Percentiles rank a stretch among this genome's conserved stretches.
phyloP scores from a whole-genome alignment of 139 green algal genomes.

The Tetradesmus obliquus region DNA sequence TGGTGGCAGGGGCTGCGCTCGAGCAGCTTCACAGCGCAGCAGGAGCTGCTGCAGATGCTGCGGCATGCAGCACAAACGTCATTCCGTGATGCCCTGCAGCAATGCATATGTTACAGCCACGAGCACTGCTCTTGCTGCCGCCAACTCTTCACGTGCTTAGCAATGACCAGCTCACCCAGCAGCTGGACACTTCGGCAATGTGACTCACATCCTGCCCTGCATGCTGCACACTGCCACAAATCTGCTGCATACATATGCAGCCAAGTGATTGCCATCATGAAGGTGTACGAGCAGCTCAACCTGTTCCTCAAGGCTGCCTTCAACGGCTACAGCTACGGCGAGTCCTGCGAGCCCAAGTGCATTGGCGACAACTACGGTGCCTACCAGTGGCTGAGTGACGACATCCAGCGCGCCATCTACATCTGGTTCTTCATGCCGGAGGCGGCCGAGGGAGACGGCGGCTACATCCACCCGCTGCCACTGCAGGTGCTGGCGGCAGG shows the following conservation, averaged over 20 bases:
- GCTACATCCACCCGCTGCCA: slow-evolving; percentile 40
- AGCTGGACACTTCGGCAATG: too few species aligned
- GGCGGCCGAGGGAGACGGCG: slow-evolving; percentile 3
- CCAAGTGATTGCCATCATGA: slow-evolving; percentile 22
- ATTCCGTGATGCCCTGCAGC: too few species aligned
- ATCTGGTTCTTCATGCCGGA: slow-evolving; percentile 43
- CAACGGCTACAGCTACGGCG: slow-evolving; percentile 37
- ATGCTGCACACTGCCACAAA: too few species aligned
- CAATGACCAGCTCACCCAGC: too few species aligned
- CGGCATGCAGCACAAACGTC: too few species aligned
- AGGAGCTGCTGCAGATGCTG: too few species aligned
- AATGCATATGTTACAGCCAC: too few species aligned
- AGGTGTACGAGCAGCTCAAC: slow-evolving; percentile 19
- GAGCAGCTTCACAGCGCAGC: too few species aligned
- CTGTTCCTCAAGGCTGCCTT: slow-evolving; percentile 44
- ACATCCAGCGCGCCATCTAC: slow-evolving; percentile 23
- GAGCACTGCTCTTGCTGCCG: too few species aligned
- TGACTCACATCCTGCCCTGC: too few species aligned
- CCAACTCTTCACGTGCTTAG: too few species aligned
- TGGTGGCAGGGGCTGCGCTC: too few species aligned
- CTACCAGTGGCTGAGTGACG: slow-evolving; percentile 18
- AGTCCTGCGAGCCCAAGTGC: slow-evolving; percentile 39
- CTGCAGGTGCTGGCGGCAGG: slow-evolving; percentile 35
- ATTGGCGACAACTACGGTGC: slow-evolving; percentile 38
- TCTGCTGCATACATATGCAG: background rate